These are phyloP conservation scores for Gloeopeniophorella convolvens DNA, from an alignment of 768 basidiomycete genomes.

Conservation along the genomic window DNA sequence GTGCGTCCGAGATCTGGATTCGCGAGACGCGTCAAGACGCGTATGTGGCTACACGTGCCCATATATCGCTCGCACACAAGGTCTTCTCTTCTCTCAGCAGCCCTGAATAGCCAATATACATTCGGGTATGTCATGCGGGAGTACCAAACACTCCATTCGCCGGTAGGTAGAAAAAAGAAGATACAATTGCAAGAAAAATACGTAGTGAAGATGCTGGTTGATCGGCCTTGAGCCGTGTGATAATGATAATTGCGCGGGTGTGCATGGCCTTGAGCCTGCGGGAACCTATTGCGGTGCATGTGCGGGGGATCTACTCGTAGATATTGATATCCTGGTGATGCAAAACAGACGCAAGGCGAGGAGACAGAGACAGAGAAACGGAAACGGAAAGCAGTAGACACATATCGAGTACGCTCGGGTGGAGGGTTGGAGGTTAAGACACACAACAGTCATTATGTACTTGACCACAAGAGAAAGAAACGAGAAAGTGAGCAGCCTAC, in stretches of 20 bases:
- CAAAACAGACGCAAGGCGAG: slow-evolving; percentile 7
- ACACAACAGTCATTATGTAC: slow-evolving; percentile 1
- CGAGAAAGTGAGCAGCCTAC: slow-evolving; percentile 3
- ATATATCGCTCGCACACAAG: not conserved
- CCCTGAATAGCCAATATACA: too few species aligned
- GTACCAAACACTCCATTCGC: too few species aligned
- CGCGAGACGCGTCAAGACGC: not conserved
- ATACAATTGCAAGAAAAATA: slow-evolving; percentile 18
- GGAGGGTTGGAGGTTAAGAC: too few species aligned
- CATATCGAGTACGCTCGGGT: not conserved
- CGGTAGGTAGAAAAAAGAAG: too few species aligned
- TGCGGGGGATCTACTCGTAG: slow-evolving; percentile 13
- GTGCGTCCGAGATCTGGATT: too few species aligned
- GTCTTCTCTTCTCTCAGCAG: too few species aligned
- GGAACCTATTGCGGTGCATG: slow-evolving; percentile 7
- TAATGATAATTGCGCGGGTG: slow-evolving; percentile 20
- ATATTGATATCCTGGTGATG: slow-evolving; percentile 17
- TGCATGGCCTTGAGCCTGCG: slow-evolving; percentile 20
- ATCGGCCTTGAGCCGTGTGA: slow-evolving; percentile 22
- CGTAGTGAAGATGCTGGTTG: slow-evolving; percentile 14
- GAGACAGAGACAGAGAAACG: slow-evolving; percentile 6
- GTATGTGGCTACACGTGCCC: not conserved
- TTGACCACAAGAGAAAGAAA: not conserved
- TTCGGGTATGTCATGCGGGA: too few species aligned
- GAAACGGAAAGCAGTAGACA: not conserved